Conservation (phyloP, 768 basidiomycete genomes). For the Leccinum imitatum region DNA sequence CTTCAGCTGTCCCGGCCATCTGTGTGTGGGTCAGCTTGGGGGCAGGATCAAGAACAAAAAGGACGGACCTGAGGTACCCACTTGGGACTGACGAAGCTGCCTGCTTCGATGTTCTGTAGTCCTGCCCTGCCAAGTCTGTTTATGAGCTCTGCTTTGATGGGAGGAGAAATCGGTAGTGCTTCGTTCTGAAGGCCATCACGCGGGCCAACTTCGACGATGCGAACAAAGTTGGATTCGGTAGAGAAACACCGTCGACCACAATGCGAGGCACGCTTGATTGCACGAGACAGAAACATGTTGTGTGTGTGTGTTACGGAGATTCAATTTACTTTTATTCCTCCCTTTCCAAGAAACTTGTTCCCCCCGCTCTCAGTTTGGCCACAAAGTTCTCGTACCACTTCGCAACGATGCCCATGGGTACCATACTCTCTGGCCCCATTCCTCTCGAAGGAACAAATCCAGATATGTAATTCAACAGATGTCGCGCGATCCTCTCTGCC, state of each 20-base stretch:
- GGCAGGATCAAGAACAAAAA: constrained; percentile 1
- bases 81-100: constrained; percentile 90
- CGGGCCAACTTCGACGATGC: constrained; percentile 87
- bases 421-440: constrained; percentile 48
- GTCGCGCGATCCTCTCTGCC: constrained; percentile 47
- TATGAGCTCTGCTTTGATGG: constrained; percentile 78
- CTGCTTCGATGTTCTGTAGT: constrained; percentile 69
- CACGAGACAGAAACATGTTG: constrained; percentile 13
- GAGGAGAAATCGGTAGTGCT: constrained; percentile 65
- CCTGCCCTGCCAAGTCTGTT: constrained; percentile 71
- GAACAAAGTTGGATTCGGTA: constrained; percentile 24
- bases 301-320: background rate
- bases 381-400: constrained; percentile 74
- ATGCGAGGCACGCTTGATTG: background rate
- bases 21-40: constrained; percentile 28
- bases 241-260: constrained; percentile 3
- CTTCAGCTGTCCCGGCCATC: constrained; percentile 87
- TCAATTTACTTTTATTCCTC: constrained; percentile 10
- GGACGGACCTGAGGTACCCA: constrained; percentile 80
- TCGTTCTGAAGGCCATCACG: constrained; percentile 94
- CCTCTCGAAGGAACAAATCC: constrained; percentile 53
- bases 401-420: constrained; percentile 62
- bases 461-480: constrained; percentile 74
- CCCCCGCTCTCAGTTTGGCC: constrained; percentile 56
- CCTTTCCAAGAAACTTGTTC: constrained; percentile 61